Evolutionary conservation across 768 basidiomycete genomes (phyloP).

Genomic region (Phylloporus sp.): DNA sequence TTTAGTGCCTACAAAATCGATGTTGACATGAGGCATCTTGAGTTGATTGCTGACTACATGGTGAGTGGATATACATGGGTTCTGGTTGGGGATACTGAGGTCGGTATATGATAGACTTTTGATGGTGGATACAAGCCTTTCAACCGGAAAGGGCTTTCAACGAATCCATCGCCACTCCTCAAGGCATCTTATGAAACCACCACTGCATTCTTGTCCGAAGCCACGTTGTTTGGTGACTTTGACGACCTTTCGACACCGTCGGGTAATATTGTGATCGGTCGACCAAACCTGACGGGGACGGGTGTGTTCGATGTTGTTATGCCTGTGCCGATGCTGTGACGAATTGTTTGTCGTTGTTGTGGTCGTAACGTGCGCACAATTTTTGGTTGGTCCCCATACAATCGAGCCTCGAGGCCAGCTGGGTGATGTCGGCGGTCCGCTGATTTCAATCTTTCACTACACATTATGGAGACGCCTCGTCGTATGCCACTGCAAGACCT

Average conservation of each 20-base stretch:
- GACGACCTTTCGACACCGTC: slow-evolving; percentile 89
- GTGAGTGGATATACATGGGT: slow-evolving; percentile 40
- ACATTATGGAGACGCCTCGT: slow-evolving; percentile 24
- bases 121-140: slow-evolving; percentile 98
- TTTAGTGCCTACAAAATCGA: slow-evolving; percentile 95
- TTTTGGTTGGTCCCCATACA: slow-evolving; percentile 16
- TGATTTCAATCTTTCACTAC: slow-evolving; percentile 23
- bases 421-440: slow-evolving; percentile 24
- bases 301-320: slow-evolving; percentile 88
- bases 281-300: slow-evolving; percentile 87
- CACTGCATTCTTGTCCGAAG: slow-evolving; percentile 87
- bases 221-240: slow-evolving; percentile 91
- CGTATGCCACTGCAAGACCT: slow-evolving; percentile 56
- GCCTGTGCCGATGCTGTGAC: slow-evolving; percentile 28
- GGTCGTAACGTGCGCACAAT: slow-evolving; percentile 3
- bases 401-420: slow-evolving; percentile 17
- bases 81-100: background rate
- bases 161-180: slow-evolving; percentile 90
- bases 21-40: slow-evolving; percentile 89
- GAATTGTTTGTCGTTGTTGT: slow-evolving; percentile 25
- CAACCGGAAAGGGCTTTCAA: slow-evolving; percentile 91
- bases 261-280: slow-evolving; percentile 85
- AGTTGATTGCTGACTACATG: slow-evolving; percentile 99
- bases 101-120: slow-evolving; percentile 64
- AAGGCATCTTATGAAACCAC: slow-evolving; percentile 99